These are phyloP conservation scores for Fusarium cicatricum DNA, from an alignment of 2,329 filamentous ascomycete species.

Conservation along the genomic window DNA sequence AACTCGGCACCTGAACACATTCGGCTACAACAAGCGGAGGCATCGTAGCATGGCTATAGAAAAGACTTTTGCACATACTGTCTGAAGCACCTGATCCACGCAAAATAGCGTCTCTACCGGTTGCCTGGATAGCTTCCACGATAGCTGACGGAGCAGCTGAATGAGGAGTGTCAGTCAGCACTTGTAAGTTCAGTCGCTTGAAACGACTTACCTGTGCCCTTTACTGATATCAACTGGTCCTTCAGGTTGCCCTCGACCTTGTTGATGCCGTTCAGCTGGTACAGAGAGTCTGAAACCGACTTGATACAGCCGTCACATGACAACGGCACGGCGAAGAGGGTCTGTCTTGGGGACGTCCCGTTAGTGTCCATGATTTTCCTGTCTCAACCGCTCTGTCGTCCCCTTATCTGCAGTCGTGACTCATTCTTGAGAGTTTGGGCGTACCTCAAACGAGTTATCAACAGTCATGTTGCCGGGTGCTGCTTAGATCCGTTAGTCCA, in stretches of 20 bases:
- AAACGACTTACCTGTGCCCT: slow-evolving; percentile 73
- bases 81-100: slow-evolving; percentile 87
- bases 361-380: slow-evolving; percentile 42
- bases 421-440: slow-evolving; percentile 36
- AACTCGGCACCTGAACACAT: not conserved
- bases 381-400: slow-evolving; percentile 33
- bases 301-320: slow-evolving; percentile 90
- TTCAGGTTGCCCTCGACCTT: slow-evolving; percentile 84
- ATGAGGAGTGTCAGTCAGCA: slow-evolving; percentile 17
- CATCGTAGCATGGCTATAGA: not conserved
- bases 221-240: slow-evolving; percentile 83
- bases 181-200: slow-evolving; percentile 4
- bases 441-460: slow-evolving; percentile 57
- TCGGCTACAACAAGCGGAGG: not conserved
- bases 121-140: slow-evolving; percentile 86
- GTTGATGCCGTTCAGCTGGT: slow-evolving; percentile 79
- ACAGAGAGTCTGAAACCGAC: slow-evolving; percentile 80
- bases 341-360: slow-evolving; percentile 63
- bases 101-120: slow-evolving; percentile 92
- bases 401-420: slow-evolving; percentile 37
- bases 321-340: slow-evolving; percentile 93
- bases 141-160: slow-evolving; percentile 86
- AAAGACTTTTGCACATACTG: slow-evolving; percentile 63
- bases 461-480: slow-evolving; percentile 51
- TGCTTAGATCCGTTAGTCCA: slow-evolving; percentile 35